Percentiles rank a stretch among this genome's conserved stretches.
These are phyloP conservation scores for Odontarrhena argentea DNA, from an alignment of 345 rosid genomes.

Conservation along the genomic window DNA sequence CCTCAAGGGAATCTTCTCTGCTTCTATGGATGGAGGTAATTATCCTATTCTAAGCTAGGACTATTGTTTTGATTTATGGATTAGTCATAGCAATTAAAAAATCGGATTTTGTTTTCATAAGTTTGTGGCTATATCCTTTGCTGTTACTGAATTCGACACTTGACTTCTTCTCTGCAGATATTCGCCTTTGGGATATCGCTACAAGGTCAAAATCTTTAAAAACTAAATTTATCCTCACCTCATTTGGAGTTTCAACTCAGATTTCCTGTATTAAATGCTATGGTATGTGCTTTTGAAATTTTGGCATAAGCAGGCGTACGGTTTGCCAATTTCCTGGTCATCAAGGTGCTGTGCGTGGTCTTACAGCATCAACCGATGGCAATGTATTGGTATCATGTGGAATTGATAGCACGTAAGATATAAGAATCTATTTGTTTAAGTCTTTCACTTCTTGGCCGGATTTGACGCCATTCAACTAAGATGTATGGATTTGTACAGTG, in stretches of 20 bases:
- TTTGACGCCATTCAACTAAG: not conserved
- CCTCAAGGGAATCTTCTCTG: constrained; percentile 87
- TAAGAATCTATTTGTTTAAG: not conserved
- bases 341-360: constrained; percentile 89
- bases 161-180: constrained; percentile 56
- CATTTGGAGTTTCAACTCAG: constrained; percentile 9
- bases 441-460: not conserved
- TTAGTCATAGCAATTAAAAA: not conserved
- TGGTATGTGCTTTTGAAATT: constrained; percentile 9
- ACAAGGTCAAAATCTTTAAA: constrained; percentile 54
- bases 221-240: not conserved
- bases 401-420: constrained; percentile 82
- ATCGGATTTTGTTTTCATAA: not conserved
- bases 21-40: constrained; percentile 95
- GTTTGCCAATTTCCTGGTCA: constrained; percentile 92
- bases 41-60: not conserved
- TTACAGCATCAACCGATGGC: constrained; percentile 91
- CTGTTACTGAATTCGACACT: constrained; percentile 1
- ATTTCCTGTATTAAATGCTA: not conserved
- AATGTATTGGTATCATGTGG: constrained; percentile 79
- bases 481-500: constrained; percentile 49
- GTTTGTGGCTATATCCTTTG: not conserved
- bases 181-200: constrained; percentile 94
- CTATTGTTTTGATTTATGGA: not conserved
- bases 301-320: constrained; percentile 63